Percentiles rank a stretch among this genome's conserved stretches.
Evolutionary conservation across 2,329 filamentous ascomycete genomes (phyloP).

Genomic region (Cladosporium sp.): DNA sequence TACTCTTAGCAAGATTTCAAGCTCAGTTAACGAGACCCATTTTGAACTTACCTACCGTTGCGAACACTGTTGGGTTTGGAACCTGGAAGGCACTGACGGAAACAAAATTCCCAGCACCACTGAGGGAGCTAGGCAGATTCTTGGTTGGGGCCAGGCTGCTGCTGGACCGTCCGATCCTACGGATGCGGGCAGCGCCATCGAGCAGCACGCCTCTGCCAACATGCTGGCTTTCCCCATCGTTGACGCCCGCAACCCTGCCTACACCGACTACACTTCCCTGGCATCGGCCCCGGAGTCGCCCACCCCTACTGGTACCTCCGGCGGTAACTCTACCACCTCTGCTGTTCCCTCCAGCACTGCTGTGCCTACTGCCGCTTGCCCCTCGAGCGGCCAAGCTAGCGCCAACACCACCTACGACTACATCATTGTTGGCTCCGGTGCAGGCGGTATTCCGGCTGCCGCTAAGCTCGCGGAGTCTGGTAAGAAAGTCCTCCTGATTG

Average conservation of each 20-base stretch:
- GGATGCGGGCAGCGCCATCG: constrained; percentile 42
- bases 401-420: constrained; percentile 55
- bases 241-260: constrained; percentile 42
- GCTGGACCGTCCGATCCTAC: constrained; percentile 24
- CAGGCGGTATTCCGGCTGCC: constrained; percentile 56
- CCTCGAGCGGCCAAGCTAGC: constrained; percentile 19
- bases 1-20: constrained; percentile 57
- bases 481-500: constrained; percentile 58
- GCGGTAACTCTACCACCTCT: constrained; percentile 20
- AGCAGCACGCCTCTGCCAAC: constrained; percentile 52
- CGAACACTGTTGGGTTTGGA: constrained; percentile 45
- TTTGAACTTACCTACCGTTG: constrained; percentile 65
- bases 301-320: constrained; percentile 38
- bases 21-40: constrained; percentile 53
- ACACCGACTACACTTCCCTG: constrained; percentile 35
- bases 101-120: constrained; percentile 34
- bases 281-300: constrained; percentile 35
- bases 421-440: constrained; percentile 60
- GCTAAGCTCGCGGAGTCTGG: constrained; percentile 62
- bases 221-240: constrained; percentile 48
- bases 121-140: constrained; percentile 27
- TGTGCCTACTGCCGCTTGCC: constrained; percentile 23
- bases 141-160: constrained; percentile 29
- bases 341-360: constrained; percentile 18
- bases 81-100: constrained; percentile 38